Base-by-base conservation (phyloP, 1,139 yeast species). In the Starmera stellimalicola region DNA sequence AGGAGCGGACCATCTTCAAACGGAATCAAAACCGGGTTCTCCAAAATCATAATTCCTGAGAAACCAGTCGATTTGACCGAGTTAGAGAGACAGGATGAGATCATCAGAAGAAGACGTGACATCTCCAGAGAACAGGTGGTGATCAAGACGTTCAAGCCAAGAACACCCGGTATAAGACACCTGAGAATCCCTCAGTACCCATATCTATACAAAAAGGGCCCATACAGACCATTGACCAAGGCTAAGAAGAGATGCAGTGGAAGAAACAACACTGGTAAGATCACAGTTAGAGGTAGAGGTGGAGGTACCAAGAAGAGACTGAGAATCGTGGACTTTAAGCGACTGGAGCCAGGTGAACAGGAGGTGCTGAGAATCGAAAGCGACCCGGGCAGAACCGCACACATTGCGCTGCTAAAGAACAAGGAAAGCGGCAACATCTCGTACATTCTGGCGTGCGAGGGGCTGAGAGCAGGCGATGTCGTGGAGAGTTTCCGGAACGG, bases 321-420 rank as follows among this genome's bases (percentile, higher is more conserved):
- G 29, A 73, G 99, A 51, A 57, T 83, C 31, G 70, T 91, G 19
- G 99, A 91, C 58, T 78, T 79, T 52, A 66, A 67, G 48, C 72
- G 99, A 51, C 53, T 58, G 30, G 69, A 56, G 3, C 60, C 76
- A 2, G 98, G 97, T 17, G 70, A 69, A 35, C 94, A 85, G 47
- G 70, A 73, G 16, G 97, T 91, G 16, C 63, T 78, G 38, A 70
- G 99, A 53, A 84, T 91, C 39, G 99, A 91, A 59, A 85, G 87
- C 54, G 99, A 91, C 59, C 99, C 99, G 30, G 84, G 84, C 52
- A 73, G 99, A 65, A 73, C 94, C 6, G 84, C 93, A 6, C 99
- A 91, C 60, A 81, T 91, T 57, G 99, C 99, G 1, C 63, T 91
- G 41, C 52, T 93, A 31, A 70, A 78, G 55, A 79, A 82, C 55